phyloP scores from a whole-genome alignment of 139 green algal genomes.

The Ostreobium quekettii region DNA sequence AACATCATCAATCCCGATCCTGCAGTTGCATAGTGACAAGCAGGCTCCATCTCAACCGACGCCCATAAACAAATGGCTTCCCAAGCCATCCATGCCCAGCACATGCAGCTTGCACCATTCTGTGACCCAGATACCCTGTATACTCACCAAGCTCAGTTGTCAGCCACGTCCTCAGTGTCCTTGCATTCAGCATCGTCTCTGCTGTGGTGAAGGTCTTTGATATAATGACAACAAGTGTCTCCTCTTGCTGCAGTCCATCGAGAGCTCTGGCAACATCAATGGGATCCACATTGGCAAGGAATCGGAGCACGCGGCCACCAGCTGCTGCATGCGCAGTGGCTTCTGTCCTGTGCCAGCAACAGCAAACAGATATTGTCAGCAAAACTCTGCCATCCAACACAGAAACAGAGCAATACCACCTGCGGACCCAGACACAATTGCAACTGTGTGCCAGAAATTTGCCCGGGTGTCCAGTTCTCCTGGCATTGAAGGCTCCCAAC shows the following conservation, averaged over 20 bases:
- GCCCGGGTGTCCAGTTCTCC: too few species aligned
- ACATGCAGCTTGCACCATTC: background rate
- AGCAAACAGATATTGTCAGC: too few species aligned
- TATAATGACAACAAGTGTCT: constrained; percentile 92
- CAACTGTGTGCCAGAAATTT: too few species aligned
- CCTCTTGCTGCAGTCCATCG: constrained; percentile 69
- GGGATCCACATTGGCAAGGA: constrained; percentile 98
- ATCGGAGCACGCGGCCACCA: constrained; percentile 71
- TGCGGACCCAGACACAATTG: too few species aligned
- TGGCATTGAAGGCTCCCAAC: too few species aligned
- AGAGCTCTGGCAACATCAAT: constrained; percentile 92
- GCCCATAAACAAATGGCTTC: too few species aligned
- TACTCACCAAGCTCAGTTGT: constrained; percentile 56
- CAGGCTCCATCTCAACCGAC: too few species aligned
- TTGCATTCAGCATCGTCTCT: constrained; percentile 99
- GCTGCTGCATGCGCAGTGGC: constrained; percentile 34
- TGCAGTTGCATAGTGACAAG: too few species aligned
- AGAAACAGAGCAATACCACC: too few species aligned
- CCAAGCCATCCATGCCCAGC: too few species aligned
- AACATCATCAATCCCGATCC: too few species aligned
- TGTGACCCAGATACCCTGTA: background rate
- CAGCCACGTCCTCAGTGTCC: constrained; percentile 86
- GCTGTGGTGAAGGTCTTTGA: constrained; percentile 99
- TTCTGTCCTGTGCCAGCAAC: constrained; percentile 38
- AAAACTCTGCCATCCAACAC: too few species aligned